These are phyloP conservation scores for Epichloe amarillans DNA, from an alignment of 2,329 filamentous ascomycete species.

Conservation along the genomic window DNA sequence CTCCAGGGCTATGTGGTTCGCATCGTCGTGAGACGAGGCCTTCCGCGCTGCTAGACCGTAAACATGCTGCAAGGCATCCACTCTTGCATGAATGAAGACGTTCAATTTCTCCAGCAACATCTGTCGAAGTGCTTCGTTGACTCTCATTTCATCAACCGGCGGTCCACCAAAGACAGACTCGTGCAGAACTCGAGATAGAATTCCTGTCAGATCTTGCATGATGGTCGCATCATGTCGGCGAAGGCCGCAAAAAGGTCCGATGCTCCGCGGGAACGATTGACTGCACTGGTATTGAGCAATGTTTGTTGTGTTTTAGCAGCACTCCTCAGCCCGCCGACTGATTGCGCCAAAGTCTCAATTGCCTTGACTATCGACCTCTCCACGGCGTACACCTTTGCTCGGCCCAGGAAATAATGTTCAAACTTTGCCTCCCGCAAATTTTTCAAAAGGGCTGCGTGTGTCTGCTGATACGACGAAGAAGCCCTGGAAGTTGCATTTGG, in stretches of 20 bases:
- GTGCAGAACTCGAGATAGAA: slow-evolving; percentile 66
- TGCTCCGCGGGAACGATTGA: slow-evolving; percentile 26
- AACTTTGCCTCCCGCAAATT: slow-evolving; percentile 75
- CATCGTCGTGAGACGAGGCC: slow-evolving; percentile 51
- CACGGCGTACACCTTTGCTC: slow-evolving; percentile 59
- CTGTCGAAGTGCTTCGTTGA: slow-evolving; percentile 58
- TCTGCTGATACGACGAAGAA: slow-evolving; percentile 39
- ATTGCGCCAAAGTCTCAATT: slow-evolving; percentile 69
- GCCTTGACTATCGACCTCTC: slow-evolving; percentile 67
- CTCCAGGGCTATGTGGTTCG: slow-evolving; percentile 74
- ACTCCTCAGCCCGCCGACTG: slow-evolving; percentile 73
- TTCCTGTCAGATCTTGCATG: slow-evolving; percentile 85
- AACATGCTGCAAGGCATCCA: slow-evolving; percentile 57
- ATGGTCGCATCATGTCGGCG: slow-evolving; percentile 70
- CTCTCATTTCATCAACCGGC: slow-evolving; percentile 33
- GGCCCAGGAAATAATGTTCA: slow-evolving; percentile 68
- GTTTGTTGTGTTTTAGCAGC: slow-evolving; percentile 77
- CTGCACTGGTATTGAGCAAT: slow-evolving; percentile 38
- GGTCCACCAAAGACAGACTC: slow-evolving; percentile 56
- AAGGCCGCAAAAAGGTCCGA: slow-evolving; percentile 61
- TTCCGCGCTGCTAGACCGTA: slow-evolving; percentile 60
- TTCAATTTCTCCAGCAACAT: slow-evolving; percentile 63
- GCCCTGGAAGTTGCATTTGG: slow-evolving; percentile 4
- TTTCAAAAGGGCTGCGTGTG: slow-evolving; percentile 40
- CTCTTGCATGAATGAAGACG: slow-evolving; percentile 58